phyloP scores from a whole-genome alignment of 1,139 yeast species.

The Yamadazyma friedrichii region DNA sequence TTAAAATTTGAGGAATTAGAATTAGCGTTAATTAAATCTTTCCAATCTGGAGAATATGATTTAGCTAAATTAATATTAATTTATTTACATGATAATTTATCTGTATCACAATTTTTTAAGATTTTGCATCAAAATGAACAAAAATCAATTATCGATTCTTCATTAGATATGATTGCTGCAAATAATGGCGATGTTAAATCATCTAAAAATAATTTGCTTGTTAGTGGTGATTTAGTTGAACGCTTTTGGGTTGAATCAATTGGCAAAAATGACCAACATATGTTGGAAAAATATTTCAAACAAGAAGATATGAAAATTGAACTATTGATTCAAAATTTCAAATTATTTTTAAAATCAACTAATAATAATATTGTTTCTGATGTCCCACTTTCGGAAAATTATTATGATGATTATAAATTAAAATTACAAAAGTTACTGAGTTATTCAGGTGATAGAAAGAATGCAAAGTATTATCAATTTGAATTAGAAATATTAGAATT shows the following conservation, averaged over 20 bases:
- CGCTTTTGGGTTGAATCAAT: slow-evolving; percentile 38
- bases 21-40: slow-evolving; percentile 66
- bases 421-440: slow-evolving; percentile 24
- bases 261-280: slow-evolving; percentile 23
- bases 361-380: not conserved
- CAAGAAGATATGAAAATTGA: slow-evolving; percentile 35
- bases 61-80: slow-evolving; percentile 61
- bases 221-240: slow-evolving; percentile 44
- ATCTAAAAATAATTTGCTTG: slow-evolving; percentile 18
- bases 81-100: slow-evolving; percentile 41
- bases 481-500: slow-evolving; percentile 51
- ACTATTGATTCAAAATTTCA: slow-evolving; percentile 22
- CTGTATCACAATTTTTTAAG: slow-evolving; percentile 40
- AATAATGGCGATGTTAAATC: slow-evolving; percentile 6
- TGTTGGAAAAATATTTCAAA: slow-evolving; percentile 30
- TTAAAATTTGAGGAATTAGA: slow-evolving; percentile 73
- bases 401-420: slow-evolving; percentile 27
- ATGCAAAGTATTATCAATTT: slow-evolving; percentile 39
- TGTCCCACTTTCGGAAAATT: slow-evolving; percentile 9
- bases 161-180: slow-evolving; percentile 5
- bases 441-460: slow-evolving; percentile 21
- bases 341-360: slow-evolving; percentile 13
- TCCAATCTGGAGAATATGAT: slow-evolving; percentile 65
- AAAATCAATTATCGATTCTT: slow-evolving; percentile 18
- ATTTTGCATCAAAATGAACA: slow-evolving; percentile 42